Conservation (phyloP, 1,284 basidiomycete species). For the Xanthoconium separans region DNA sequence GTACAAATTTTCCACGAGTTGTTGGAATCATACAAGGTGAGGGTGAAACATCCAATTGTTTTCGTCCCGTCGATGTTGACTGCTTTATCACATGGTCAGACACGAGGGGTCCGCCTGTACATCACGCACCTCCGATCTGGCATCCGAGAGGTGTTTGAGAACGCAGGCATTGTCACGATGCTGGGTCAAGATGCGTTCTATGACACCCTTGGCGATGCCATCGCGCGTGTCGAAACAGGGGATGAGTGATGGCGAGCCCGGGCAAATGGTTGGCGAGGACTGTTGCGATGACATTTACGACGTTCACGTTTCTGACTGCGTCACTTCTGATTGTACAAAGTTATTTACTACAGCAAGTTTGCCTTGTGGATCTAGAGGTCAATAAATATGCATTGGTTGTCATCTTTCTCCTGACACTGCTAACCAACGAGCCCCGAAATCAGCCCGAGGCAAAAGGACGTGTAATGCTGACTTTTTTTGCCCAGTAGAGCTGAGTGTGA, state of each 20-base stretch:
- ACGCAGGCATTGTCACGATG: slow-evolving; percentile 64
- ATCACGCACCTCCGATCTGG: slow-evolving; percentile 72
- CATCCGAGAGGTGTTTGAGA: slow-evolving; percentile 60
- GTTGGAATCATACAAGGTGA: slow-evolving; percentile 70
- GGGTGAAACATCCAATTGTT: slow-evolving; percentile 8
- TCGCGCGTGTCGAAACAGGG: slow-evolving; percentile 42
- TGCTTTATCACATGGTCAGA: slow-evolving; percentile 34
- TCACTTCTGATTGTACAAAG: background rate
- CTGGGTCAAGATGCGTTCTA: slow-evolving; percentile 73
- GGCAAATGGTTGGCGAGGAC: background rate
- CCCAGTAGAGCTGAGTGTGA: too few relatives aligned
- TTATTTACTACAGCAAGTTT: background rate
- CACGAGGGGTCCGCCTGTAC: slow-evolving; percentile 71
- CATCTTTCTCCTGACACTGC: background rate
- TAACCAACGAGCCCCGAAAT: background rate
- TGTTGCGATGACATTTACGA: slow-evolving; percentile 3
- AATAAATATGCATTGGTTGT: too few relatives aligned
- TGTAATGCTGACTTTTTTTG: too few relatives aligned
- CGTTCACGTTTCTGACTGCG: background rate
- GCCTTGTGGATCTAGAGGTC: background rate
- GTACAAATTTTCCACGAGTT: slow-evolving; percentile 85
- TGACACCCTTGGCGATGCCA: slow-evolving; percentile 68
- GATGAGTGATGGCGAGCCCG: slow-evolving; percentile 8
- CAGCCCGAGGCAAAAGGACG: background rate
- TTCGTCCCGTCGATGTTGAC: background rate